Evolutionary conservation across 148 eudicot genomes (phyloP), one percentile per base, ranked within the genome.

Genomic region (Nepenthes mirabilis): DNA sequence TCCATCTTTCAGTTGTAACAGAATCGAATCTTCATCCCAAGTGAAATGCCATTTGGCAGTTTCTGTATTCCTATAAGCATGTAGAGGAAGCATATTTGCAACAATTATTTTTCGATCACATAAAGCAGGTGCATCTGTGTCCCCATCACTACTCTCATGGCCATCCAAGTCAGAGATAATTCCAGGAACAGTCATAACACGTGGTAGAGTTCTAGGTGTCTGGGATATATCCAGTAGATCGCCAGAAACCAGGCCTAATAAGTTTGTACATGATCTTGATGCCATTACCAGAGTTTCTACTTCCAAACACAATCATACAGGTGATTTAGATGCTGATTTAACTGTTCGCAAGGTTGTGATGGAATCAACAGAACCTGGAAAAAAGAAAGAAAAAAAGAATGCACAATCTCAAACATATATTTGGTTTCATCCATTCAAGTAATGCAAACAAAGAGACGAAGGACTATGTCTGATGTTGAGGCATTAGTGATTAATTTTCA

Each of bases 131-230:
- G 74, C 70, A 40, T 37, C 61, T 2, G 37, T 35, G 48, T 79
- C 91, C 36, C 74, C 81, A 64, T 78, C 83, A 58, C 74, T 72
- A 60, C 73, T 68, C 47, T 65, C 76, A 59, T 61, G 71, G 36
- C 75, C 82, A 58, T 85, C 87, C 61, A 75, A 36, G 35, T 78
- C 81, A 35, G 82, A 68, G 9, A 85, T 85, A 63, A 82, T 80
- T 45, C 91, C 91, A 43, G 91, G 85, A 55, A 74, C 76, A 37
- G 85, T 82, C 91, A 85, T 82, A 43, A 82, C 80, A 47, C 78
- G 73, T 6, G 90, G 90, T 47, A 84, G 76, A 70, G 58, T 61
- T 72, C 84, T 81, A 47, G 83, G 75, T 48, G 79, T 79, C 55
- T 59, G 76, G 50, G 86, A 80, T 34, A 81, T 68, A 52, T 76